Conservation (phyloP, 345 rosid species). For the Cochlearia excelsa region DNA sequence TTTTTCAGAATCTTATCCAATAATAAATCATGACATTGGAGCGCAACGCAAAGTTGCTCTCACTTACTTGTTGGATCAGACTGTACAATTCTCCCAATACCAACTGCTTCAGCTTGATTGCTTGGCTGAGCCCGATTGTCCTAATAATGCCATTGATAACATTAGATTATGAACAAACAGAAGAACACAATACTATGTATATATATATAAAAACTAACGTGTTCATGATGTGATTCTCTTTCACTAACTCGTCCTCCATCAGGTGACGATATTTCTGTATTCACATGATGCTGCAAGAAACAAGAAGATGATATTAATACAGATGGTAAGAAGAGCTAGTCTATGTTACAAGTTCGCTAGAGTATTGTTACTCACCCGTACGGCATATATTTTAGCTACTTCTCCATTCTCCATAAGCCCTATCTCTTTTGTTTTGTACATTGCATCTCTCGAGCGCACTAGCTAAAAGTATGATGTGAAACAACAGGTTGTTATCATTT, state of each 20-base stretch:
- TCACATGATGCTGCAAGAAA: conserved; percentile 23
- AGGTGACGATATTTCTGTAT: conserved; percentile 31
- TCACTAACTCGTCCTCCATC: conserved; percentile 25
- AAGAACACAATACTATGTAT: conserved; percentile 21
- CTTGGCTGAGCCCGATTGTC: conserved; percentile 29
- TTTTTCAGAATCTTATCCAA: conserved; percentile 8
- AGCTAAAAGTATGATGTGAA: conserved; percentile 47
- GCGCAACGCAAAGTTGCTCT: background rate
- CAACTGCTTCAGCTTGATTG: conserved; percentile 39
- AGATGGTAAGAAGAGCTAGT: background rate
- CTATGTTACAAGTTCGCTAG: conserved; percentile 14
- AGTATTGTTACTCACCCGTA: conserved; percentile 46
- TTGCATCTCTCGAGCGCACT: conserved; percentile 57
- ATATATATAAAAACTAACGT: conserved; percentile 30
- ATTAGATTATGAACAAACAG: conserved; percentile 2
- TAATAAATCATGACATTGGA: conserved; percentile 2
- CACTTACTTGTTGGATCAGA: conserved; percentile 44
- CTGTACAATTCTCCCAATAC: conserved; percentile 35
- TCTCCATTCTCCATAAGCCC: conserved; percentile 55
- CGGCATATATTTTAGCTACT: conserved; percentile 45
- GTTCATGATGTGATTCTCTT: conserved; percentile 24
- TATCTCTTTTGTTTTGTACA: conserved; percentile 47
- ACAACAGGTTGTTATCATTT: conserved; percentile 23
- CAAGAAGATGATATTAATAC: conserved; percentile 13
- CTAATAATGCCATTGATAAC: conserved; percentile 17